Conservation (phyloP, 2,329 filamentous ascomycete genomes). For the Alternaria arborescens region DNA sequence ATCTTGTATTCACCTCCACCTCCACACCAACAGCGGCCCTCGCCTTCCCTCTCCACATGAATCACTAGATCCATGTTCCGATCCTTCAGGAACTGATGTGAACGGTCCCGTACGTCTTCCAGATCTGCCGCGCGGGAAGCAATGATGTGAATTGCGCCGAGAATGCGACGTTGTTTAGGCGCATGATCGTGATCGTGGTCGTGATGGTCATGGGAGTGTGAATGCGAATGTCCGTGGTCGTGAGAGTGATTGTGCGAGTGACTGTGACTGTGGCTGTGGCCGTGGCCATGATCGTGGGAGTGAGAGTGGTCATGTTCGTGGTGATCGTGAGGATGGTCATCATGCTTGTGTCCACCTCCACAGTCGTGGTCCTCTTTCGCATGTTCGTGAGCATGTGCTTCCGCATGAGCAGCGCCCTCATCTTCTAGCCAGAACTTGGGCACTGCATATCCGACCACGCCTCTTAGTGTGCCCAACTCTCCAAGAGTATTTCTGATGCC, state of each 20-base stretch:
- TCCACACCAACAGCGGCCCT: slow-evolving; percentile 71
- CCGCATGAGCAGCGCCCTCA: slow-evolving; percentile 53
- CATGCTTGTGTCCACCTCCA: slow-evolving; percentile 36
- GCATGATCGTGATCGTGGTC: slow-evolving; percentile 47
- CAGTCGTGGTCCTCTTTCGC: slow-evolving; percentile 49
- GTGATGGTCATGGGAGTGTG: slow-evolving; percentile 22
- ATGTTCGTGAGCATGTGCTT: slow-evolving; percentile 45
- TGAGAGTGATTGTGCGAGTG: slow-evolving; percentile 25
- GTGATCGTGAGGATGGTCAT: slow-evolving; percentile 34
- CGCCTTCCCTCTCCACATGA: slow-evolving; percentile 87
- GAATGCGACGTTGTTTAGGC: slow-evolving; percentile 59
- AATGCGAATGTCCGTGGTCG: slow-evolving; percentile 32
- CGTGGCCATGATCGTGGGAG: slow-evolving; percentile 46
- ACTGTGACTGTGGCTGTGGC: slow-evolving; percentile 47
- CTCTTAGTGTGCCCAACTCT: slow-evolving; percentile 81
- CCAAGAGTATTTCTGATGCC: slow-evolving; percentile 84
- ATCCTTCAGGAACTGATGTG: slow-evolving; percentile 72
- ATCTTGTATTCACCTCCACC: slow-evolving; percentile 47
- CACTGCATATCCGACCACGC: slow-evolving; percentile 84
- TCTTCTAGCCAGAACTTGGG: slow-evolving; percentile 96
- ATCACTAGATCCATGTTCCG: slow-evolving; percentile 83
- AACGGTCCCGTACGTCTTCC: slow-evolving; percentile 84
- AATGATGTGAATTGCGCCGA: slow-evolving; percentile 87
- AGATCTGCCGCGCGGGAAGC: slow-evolving; percentile 75
- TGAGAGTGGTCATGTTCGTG: slow-evolving; percentile 23